Percentiles rank a stretch among this genome's conserved stretches.
Evolutionary conservation across 2,329 filamentous ascomycete species (phyloP).

Genomic region (Alternaria gansuensis): DNA sequence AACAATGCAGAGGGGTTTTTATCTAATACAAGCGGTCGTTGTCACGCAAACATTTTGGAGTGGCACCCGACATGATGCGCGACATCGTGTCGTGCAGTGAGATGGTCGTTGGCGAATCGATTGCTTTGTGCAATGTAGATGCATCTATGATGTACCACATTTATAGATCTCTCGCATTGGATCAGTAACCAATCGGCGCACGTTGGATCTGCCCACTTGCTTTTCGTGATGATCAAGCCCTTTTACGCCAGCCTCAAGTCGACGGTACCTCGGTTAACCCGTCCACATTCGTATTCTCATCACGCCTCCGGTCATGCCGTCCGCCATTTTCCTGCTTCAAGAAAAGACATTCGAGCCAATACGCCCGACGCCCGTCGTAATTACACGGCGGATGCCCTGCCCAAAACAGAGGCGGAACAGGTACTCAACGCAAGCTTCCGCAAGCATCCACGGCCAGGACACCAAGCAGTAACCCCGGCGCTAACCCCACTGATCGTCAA

Average conservation of each 20-base stretch:
- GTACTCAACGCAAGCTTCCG: conserved; percentile 23
- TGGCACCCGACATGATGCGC: neutral
- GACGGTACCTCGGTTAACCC: conserved; percentile 8
- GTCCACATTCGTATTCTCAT: neutral
- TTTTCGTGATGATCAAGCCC: neutral
- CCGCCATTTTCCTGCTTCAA: neutral
- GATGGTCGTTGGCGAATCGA: neutral
- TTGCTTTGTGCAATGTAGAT: neutral
- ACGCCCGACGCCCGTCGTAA: conserved; percentile 15
- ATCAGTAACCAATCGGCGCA: neutral
- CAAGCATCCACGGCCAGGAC: conserved; percentile 22
- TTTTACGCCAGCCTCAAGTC: neutral
- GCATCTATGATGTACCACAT: neutral
- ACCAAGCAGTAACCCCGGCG: conserved; percentile 20
- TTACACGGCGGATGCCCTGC: conserved; percentile 23
- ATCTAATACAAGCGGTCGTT: neutral
- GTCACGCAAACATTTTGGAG: neutral
- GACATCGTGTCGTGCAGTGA: neutral
- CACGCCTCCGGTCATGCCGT: neutral
- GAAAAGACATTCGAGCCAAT: neutral
- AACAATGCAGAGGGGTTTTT: neutral
- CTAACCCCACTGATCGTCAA: conserved; percentile 31
- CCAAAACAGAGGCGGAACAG: conserved; percentile 19
- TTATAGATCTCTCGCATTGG: neutral
- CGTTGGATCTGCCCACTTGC: neutral